These are phyloP conservation scores for Botrytis hyacinthi DNA, from an alignment of 2,329 filamentous ascomycete genomes.

Conservation along the genomic window DNA sequence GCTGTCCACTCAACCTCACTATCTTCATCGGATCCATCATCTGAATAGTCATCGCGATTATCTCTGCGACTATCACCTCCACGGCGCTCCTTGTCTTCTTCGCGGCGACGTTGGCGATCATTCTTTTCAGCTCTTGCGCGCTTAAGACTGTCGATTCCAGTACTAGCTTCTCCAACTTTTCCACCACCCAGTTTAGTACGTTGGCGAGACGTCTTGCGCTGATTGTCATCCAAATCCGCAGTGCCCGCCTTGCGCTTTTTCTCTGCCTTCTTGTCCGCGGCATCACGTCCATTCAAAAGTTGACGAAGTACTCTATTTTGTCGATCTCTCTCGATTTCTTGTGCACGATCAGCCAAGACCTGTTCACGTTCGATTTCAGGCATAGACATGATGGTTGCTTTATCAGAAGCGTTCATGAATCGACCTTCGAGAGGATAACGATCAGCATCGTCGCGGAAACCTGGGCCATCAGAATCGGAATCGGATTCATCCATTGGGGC, in stretches of 20 bases:
- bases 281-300: conserved; percentile 67
- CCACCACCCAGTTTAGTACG: conserved; percentile 65
- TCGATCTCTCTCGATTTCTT: conserved; percentile 75
- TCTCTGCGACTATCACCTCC: conserved; percentile 43
- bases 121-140: conserved; percentile 63
- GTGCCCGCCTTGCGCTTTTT: conserved; percentile 77
- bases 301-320: conserved; percentile 81
- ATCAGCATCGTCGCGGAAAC: conserved; percentile 56
- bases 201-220: conserved; percentile 71
- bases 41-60: conserved; percentile 53
- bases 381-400: conserved; percentile 76
- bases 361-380: conserved; percentile 89
- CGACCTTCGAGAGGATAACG: conserved; percentile 87
- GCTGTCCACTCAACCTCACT: conserved; percentile 79
- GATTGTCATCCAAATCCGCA: conserved; percentile 74
- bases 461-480: conserved; percentile 63
- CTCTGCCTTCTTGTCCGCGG: conserved; percentile 52
- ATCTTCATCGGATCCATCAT: conserved; percentile 65
- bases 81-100: conserved; percentile 58
- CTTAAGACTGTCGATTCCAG: conserved; percentile 69
- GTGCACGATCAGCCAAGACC: conserved; percentile 81
- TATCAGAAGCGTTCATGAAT: conserved; percentile 71
- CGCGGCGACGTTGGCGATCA: conserved; percentile 60
- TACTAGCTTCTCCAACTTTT: conserved; percentile 65
- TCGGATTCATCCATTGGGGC: conserved; percentile 89